Evolutionary conservation across 345 rosid genomes (phyloP).

Genomic region (Gossypium anomalum): DNA sequence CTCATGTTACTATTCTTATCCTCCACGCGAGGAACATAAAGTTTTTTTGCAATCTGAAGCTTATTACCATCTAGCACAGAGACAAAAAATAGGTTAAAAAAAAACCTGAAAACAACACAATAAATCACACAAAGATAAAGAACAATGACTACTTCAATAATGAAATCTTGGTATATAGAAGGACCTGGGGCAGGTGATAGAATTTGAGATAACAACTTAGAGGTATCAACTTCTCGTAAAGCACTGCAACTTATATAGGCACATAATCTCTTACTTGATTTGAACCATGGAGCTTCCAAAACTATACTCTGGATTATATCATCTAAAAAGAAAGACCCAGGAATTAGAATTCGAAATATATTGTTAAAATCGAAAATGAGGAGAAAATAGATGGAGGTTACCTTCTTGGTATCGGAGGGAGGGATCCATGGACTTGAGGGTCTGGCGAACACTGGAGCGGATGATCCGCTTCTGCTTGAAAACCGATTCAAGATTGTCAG

Average conservation of each 20-base stretch:
- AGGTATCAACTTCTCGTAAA: constrained; percentile 81
- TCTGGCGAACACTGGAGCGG: constrained; percentile 63
- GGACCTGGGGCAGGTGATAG: constrained; percentile 39
- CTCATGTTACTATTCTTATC: constrained; percentile 89
- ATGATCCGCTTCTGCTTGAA: constrained; percentile 61
- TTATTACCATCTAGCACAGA: constrained; percentile 32
- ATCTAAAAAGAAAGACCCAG: constrained; percentile 37
- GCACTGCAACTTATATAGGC: constrained; percentile 86
- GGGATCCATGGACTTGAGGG: constrained; percentile 78
- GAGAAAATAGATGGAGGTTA: constrained; percentile 13
- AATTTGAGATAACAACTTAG: constrained; percentile 44
- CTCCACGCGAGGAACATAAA: constrained; percentile 91
- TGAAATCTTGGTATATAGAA: background rate
- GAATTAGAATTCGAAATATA: background rate
- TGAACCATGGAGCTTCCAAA: constrained; percentile 82
- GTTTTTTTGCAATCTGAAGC: constrained; percentile 41
- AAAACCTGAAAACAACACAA: background rate
- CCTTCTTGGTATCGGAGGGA: constrained; percentile 70
- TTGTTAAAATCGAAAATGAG: background rate
- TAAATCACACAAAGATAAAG: background rate
- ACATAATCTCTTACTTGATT: constrained; percentile 64
- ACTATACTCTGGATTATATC: constrained; percentile 61
- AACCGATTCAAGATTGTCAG: constrained; percentile 41
- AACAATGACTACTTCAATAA: background rate
- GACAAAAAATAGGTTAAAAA: background rate